Base-by-base conservation (phyloP, 2,329 filamentous ascomycete species). In the Aspergillus sojae region DNA sequence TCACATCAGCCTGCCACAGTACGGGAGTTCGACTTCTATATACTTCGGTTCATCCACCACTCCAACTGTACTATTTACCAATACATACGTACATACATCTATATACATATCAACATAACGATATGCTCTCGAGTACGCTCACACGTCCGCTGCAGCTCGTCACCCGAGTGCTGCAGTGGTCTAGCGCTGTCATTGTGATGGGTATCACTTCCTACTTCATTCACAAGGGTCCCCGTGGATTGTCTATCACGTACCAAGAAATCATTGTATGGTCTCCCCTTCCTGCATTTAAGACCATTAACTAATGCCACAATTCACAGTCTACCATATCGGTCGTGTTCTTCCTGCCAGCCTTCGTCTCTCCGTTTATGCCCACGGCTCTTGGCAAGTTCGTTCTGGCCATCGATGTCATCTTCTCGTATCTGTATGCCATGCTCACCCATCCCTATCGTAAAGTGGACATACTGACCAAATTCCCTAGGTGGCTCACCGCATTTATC, bases 401-500 rank as follows among this genome's bases (percentile, higher is more conserved):
- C 0, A 77, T 81, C 56, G 80, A 82, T 67, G 69, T 81, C 11
- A 65, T 81, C 64, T 82, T 82, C 72, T 81, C 79, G 7, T 82
- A 82, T 62, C 76, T 83, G 76, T 81, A 73, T 26, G 74, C 66
- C 5, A 21, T 48, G 5, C 4, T 14, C 11, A 4, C 52, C 21
- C n/a, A n/a, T 5, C 6, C 7, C 28, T 23, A 3, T n/a, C 23
- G 2, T 2, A 6, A n/a, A 10, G 3, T 2, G 32, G 30, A 21
- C 46, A 34, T 43, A 12, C 56, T 63, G 57, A 66, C 57, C 57
- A 54, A 57, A 48, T 41, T 48, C 16, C 23, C 36, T 56, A 80
- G 78, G 34, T 83, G 81, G 80, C 76, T 83, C 70, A 82, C 81
- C 1, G 74, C 79, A 21, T 83, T 83, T 70, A 80, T 83, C 68